These are phyloP conservation scores for Aureobasidium vineae DNA, from an alignment of 2,329 filamentous ascomycete species.

Conservation along the genomic window DNA sequence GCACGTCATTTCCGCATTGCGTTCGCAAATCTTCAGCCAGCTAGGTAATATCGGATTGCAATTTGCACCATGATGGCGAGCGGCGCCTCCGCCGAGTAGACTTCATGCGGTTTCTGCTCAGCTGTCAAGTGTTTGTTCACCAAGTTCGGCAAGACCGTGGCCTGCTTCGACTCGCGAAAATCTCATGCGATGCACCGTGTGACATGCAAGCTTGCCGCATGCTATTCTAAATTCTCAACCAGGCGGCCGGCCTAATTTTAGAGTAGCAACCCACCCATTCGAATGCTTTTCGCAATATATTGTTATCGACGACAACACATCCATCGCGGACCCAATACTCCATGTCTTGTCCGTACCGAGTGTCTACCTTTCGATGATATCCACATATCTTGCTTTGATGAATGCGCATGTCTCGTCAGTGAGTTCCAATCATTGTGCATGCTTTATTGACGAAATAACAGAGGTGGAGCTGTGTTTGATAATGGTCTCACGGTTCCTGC, in stretches of 20 bases:
- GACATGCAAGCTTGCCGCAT: slow-evolving; percentile 3
- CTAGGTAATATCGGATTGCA: slow-evolving; percentile 13
- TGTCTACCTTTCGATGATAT: not conserved
- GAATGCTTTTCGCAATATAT: slow-evolving; percentile 13
- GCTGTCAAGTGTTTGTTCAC: slow-evolving; percentile 10
- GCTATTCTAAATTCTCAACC: slow-evolving; percentile 12
- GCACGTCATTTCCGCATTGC: slow-evolving; percentile 23
- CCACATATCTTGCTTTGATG: not conserved
- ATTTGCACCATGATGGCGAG: not conserved
- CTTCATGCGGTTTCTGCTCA: slow-evolving; percentile 19
- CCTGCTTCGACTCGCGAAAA: not conserved
- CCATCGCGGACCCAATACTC: not conserved
- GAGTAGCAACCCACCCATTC: not conserved
- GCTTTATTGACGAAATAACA: not conserved
- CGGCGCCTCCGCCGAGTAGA: slow-evolving; percentile 7
- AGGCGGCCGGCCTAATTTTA: slow-evolving; percentile 5
- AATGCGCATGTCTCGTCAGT: not conserved
- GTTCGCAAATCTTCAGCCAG: slow-evolving; percentile 16
- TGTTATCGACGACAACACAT: slow-evolving; percentile 17
- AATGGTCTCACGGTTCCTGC: not conserved
- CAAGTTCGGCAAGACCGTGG: slow-evolving; percentile 13
- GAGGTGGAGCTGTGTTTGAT: not conserved
- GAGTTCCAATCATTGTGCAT: not conserved
- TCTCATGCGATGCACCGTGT: not conserved
- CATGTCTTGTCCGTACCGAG: slow-evolving; percentile 2